Evolutionary conservation across 2,329 filamentous ascomycete species (phyloP).

Genomic region (Penicillium corylophilum): DNA sequence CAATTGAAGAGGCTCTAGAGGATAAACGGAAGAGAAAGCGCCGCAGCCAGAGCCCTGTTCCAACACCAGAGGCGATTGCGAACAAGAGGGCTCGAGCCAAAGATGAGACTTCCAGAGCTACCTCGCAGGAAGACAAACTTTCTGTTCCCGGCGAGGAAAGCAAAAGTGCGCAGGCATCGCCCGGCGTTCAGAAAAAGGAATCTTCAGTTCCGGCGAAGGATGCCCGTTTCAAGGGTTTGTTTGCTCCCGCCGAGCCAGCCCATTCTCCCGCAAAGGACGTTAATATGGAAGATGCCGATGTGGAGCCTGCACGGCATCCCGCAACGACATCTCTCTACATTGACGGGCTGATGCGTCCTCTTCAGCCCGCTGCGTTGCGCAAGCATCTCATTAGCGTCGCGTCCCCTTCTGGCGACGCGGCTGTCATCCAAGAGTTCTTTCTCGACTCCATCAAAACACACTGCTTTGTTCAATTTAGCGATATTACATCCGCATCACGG

Average conservation of each 20-base stretch:
- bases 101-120: conserved; percentile 35
- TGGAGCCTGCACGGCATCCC: conserved; percentile 64
- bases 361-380: conserved; percentile 67
- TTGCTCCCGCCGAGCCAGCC: conserved; percentile 33
- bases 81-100: conserved; percentile 57
- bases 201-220: conserved; percentile 34
- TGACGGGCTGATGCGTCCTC: conserved; percentile 81
- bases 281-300: conserved; percentile 38
- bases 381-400: conserved; percentile 70
- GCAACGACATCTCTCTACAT: conserved; percentile 82
- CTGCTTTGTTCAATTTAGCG: conserved; percentile 74
- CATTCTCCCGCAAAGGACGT: conserved; percentile 27
- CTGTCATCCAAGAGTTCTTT: conserved; percentile 67
- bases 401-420: conserved; percentile 55
- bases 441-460: conserved; percentile 86
- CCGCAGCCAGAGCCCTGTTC: conserved; percentile 62
- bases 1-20: conserved; percentile 43
- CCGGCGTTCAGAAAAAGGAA: conserved; percentile 13
- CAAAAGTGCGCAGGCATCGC: conserved; percentile 20
- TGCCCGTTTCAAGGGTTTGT: conserved; percentile 52
- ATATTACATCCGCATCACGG: conserved; percentile 68
- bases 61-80: conserved; percentile 53
- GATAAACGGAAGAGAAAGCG: conserved; percentile 67
- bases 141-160: conserved; percentile 10
- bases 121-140: conserved; percentile 32